Evolutionary conservation across 345 rosid species (phyloP).

Genomic region (Ricinus communis): DNA sequence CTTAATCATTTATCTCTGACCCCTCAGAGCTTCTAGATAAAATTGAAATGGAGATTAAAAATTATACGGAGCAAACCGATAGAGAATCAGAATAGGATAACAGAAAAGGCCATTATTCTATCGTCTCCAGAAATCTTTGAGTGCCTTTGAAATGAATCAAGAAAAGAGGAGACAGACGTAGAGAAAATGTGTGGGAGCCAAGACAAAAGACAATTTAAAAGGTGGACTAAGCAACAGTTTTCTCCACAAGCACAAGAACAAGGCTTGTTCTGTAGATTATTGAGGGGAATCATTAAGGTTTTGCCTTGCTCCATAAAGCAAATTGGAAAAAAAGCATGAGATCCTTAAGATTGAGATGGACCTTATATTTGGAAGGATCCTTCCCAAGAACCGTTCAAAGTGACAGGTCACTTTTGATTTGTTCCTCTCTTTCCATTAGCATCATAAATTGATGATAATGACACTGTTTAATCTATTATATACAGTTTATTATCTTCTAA

Average conservation of each 20-base stretch:
- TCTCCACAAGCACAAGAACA: constrained; percentile 16
- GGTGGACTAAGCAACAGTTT: constrained; percentile 24
- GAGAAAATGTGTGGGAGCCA: background rate
- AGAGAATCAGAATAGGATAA: no score
- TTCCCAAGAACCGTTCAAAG: background rate
- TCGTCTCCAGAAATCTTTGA: no score
- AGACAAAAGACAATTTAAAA: background rate
- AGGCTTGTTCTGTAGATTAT: background rate
- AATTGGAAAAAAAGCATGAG: background rate
- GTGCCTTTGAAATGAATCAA: no score
- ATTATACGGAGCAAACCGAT: no score
- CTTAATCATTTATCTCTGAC: no score
- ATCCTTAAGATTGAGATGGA: background rate
- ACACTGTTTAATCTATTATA: background rate
- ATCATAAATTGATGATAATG: background rate
- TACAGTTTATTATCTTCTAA: no score
- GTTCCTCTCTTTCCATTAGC: background rate
- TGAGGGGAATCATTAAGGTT: constrained; percentile 12
- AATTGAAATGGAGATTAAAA: no score
- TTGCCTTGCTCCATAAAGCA: background rate
- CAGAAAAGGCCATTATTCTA: no score
- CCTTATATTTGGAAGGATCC: constrained; percentile 7
- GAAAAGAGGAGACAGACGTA: no score
- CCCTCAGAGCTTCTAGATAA: no score
- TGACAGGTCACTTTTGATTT: background rate